These are phyloP conservation scores for Sporothrix protearum DNA, from an alignment of 2,329 filamentous ascomycete genomes.

Conservation along the genomic window DNA sequence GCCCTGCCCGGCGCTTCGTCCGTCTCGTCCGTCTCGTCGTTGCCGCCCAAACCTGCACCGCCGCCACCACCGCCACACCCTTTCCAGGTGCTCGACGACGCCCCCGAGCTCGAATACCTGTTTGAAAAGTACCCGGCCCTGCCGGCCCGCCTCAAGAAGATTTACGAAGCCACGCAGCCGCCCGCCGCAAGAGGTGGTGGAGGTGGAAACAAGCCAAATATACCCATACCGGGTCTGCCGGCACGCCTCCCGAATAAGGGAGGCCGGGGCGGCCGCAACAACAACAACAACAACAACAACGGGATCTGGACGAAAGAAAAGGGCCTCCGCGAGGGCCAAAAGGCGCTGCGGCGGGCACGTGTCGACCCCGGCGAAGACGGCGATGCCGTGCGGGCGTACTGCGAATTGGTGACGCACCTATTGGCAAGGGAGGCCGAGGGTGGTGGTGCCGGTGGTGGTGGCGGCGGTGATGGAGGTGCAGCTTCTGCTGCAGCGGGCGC, in stretches of 20 bases:
- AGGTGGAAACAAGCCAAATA: neutral
- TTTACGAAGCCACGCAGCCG: conserved; percentile 50
- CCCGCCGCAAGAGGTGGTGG: conserved; percentile 33
- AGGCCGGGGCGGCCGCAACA: neutral
- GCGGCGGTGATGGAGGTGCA: no score
- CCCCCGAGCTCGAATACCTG: conserved; percentile 47
- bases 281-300: neutral
- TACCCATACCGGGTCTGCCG: neutral
- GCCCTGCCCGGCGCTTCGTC: neutral
- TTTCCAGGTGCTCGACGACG: conserved; percentile 51
- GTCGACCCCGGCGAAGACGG: conserved; percentile 52
- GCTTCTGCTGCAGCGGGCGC: neutral
- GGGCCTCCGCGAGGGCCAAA: conserved; percentile 54
- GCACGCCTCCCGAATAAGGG: neutral
- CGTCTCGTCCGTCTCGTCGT: conserved; percentile 24
- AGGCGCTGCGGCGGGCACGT: conserved; percentile 50
- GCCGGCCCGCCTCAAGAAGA: conserved; percentile 44
- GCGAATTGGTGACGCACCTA: conserved; percentile 52
- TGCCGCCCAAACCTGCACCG: conserved; percentile 16
- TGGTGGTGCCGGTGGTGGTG: no score
- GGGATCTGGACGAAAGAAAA: conserved; percentile 54
- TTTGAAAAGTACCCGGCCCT: conserved; percentile 54
- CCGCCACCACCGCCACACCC: conserved; percentile 37
- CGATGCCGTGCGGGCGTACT: conserved; percentile 59
- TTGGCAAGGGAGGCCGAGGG: conserved; percentile 40